Evolutionary conservation across 1,284 basidiomycete genomes (phyloP).

Genomic region (Polyporus tsugae): DNA sequence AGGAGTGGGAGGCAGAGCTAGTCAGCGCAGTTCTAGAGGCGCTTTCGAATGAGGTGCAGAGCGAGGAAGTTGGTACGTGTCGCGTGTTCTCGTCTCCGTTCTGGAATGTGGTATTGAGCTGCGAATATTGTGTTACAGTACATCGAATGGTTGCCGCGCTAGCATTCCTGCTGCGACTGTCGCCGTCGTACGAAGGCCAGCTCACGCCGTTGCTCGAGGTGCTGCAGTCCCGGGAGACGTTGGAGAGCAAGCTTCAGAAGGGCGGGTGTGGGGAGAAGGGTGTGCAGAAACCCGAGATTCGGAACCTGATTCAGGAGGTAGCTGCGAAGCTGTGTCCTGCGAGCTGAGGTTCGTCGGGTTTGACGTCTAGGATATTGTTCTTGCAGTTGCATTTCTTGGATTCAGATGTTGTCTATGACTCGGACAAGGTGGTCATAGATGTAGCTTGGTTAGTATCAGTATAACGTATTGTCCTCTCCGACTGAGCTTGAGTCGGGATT

Average conservation of each 20-base stretch:
- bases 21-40: constrained; percentile 82
- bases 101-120: background rate
- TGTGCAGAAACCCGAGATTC: constrained; percentile 69
- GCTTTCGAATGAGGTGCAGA: constrained; percentile 71
- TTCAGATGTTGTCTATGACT: background rate
- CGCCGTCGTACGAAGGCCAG: constrained; percentile 65
- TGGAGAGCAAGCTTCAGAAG: constrained; percentile 61
- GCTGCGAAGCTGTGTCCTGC: constrained; percentile 53
- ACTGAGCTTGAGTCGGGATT: background rate
- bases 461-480: background rate
- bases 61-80: constrained; percentile 81
- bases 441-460: background rate
- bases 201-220: constrained; percentile 72
- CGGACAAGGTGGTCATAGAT: background rate
- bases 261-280: constrained; percentile 59
- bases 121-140: constrained; percentile 51
- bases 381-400: background rate
- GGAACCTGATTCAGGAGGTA: constrained; percentile 72
- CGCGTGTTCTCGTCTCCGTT: constrained; percentile 9
- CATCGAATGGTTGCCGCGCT: constrained; percentile 83
- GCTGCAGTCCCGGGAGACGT: constrained; percentile 62
- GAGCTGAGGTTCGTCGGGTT: background rate
- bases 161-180: constrained; percentile 76
- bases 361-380: background rate
- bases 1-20: constrained; percentile 87